Percentiles rank a stretch among this genome's conserved stretches.
phyloP scores from a whole-genome alignment of 2,329 filamentous ascomycete species.

The Cladosporium sp. region DNA sequence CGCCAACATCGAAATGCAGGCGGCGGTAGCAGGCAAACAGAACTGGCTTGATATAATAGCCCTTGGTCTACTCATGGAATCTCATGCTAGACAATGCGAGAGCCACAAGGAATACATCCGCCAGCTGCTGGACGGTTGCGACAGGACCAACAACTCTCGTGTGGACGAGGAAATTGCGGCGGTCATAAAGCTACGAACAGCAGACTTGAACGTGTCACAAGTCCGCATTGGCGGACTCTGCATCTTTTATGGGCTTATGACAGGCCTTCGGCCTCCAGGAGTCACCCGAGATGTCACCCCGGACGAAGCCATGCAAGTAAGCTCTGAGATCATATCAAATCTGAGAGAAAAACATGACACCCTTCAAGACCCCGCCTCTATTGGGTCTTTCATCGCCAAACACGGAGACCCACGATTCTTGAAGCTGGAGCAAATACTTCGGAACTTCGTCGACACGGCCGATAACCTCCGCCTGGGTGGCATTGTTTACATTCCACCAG shows the following conservation, averaged over 20 bases:
- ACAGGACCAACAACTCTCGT: neutral
- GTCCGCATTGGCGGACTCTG: constrained; percentile 13
- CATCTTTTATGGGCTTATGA: constrained; percentile 18
- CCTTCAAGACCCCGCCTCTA: constrained; percentile 3
- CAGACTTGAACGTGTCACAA: constrained; percentile 13
- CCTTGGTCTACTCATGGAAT: neutral
- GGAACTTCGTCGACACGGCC: constrained; percentile 12
- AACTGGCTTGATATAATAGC: constrained; percentile 1
- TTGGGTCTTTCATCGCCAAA: constrained; percentile 12
- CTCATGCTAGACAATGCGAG: neutral
- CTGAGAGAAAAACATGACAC: constrained; percentile 1
- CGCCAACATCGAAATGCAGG: constrained; percentile 9
- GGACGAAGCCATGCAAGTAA: constrained; percentile 14
- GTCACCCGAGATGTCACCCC: constrained; percentile 4
- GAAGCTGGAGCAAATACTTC: constrained; percentile 11
- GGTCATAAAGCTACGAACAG: constrained; percentile 11
- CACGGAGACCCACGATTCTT: constrained; percentile 14
- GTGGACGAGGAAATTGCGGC: constrained; percentile 9
- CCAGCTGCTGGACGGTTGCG: neutral
- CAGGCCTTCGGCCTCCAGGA: constrained; percentile 2
- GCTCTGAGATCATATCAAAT: constrained; percentile 12
- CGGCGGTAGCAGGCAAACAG: neutral
- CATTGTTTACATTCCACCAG: constrained; percentile 9
- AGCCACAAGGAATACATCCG: neutral
- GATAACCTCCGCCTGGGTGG: constrained; percentile 9